Conservation (phyloP, 192 early-diverging fungal genomes). For the Diversispora eburnea region DNA sequence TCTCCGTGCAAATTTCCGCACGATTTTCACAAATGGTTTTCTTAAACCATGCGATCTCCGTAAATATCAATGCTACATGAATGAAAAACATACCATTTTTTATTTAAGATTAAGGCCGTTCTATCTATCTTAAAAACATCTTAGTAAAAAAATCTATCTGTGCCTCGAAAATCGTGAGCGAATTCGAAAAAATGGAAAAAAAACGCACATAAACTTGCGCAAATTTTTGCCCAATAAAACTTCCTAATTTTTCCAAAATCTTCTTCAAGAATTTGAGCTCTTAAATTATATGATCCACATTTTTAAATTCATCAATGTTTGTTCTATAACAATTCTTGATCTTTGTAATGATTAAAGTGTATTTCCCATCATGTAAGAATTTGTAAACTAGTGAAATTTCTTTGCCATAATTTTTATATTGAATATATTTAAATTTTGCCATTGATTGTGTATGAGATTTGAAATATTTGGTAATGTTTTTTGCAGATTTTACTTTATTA, state of each 20-base stretch:
- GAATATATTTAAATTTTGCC: neutral
- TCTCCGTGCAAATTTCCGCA: no score
- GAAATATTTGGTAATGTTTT: neutral
- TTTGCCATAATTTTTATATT: neutral
- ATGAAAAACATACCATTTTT: no score
- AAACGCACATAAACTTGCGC: no score
- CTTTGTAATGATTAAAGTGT: neutral
- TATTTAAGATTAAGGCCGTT: no score
- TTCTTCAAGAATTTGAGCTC: neutral
- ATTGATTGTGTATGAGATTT: neutral
- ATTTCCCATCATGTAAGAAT: neutral
- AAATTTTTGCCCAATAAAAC: no score
- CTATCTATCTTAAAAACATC: no score
- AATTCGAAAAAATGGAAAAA: no score
- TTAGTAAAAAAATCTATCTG: no score
- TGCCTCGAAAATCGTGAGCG: no score
- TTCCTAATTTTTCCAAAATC: neutral
- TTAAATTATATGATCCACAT: neutral
- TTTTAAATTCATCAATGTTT: neutral
- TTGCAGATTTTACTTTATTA: neutral
- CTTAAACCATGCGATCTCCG: no score
- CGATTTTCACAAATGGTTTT: no score
- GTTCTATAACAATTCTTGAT: neutral
- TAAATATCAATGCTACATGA: no score
- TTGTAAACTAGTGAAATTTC: conserved; percentile 1